A percentile compares a stretch with the other conserved stretches of the same genome.
Conservation (phyloP, 805 yeast species). For the Candida morakotiae region DNA sequence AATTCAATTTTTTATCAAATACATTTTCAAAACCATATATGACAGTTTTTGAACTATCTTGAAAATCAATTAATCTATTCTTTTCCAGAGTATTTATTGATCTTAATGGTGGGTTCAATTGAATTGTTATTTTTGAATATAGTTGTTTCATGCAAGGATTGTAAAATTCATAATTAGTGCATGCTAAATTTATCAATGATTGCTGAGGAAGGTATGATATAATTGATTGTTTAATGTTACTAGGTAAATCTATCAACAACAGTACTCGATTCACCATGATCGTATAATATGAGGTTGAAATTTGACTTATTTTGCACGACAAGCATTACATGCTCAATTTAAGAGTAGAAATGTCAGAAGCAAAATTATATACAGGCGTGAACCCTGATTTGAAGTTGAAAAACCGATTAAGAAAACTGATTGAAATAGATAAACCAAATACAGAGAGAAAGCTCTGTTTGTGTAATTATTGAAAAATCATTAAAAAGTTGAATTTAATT, state of each 20-base stretch:
- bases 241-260: slow-evolving; percentile 10
- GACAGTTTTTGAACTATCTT: slow-evolving; percentile 18
- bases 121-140: slow-evolving; percentile 20
- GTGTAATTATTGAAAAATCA: too few species aligned
- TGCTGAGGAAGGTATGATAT: slow-evolving; percentile 26
- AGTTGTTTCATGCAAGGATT: slow-evolving; percentile 26
- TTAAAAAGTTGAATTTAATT: too few species aligned
- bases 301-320: too few species aligned
- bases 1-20: slow-evolving; percentile 14
- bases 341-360: too few species aligned
- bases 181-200: slow-evolving; percentile 26
- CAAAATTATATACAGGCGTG: too few species aligned
- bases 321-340: too few species aligned
- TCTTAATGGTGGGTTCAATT: slow-evolving; percentile 8
- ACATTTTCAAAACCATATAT: slow-evolving; percentile 20
- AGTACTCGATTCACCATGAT: too few species aligned
- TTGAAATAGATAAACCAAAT: too few species aligned
- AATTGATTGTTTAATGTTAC: slow-evolving; percentile 6
- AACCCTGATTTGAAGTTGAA: too few species aligned
- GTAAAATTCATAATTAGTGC: slow-evolving; percentile 32
- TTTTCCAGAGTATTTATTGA: not conserved
- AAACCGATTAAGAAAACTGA: too few species aligned
- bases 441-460: too few species aligned
- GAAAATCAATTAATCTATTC: slow-evolving; percentile 16
- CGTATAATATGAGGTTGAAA: too few species aligned